A percentile compares a stretch with the other conserved stretches of the same genome.
Conservation (phyloP, 2,329 filamentous ascomycete species). For the Aureobasidium musti region DNA sequence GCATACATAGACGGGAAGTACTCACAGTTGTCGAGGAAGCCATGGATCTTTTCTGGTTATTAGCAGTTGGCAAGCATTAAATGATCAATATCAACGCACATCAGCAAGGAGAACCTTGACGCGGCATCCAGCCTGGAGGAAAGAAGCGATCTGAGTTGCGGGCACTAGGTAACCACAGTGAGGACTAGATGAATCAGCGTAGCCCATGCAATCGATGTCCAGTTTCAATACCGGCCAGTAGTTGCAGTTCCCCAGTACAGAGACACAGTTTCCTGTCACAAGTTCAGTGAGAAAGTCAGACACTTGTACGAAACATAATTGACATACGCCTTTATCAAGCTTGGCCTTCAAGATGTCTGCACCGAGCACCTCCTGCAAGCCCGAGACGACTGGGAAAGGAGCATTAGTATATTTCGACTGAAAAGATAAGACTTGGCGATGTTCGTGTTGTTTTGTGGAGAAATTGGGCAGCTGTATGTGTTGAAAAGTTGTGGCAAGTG, state of each 20-base stretch:
- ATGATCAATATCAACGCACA: background rate
- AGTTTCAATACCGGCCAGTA: constrained; percentile 60
- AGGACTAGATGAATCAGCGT: constrained; percentile 47
- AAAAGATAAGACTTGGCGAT: background rate
- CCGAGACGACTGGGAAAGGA: background rate
- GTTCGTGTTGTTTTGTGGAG: background rate
- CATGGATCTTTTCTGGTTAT: constrained; percentile 53
- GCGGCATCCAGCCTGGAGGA: constrained; percentile 80
- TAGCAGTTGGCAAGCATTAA: background rate
- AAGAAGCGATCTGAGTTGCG: constrained; percentile 84
- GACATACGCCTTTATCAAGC: constrained; percentile 7
- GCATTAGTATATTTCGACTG: background rate
- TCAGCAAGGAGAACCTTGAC: constrained; percentile 47
- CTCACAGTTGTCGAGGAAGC: constrained; percentile 63
- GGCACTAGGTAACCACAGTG: constrained; percentile 90
- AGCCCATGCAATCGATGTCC: rapidly evolving
- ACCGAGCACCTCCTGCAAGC: background rate
- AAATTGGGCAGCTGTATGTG: background rate
- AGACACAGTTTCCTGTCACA: constrained; percentile 28
- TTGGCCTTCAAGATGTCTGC: constrained; percentile 6
- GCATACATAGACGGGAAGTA: background rate
- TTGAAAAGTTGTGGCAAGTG: background rate
- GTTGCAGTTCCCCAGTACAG: constrained; percentile 90
- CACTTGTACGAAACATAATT: background rate
- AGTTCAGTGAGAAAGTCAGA: background rate